Conservation (phyloP, 345 rosid species). For the Noccaea caerulescens region DNA sequence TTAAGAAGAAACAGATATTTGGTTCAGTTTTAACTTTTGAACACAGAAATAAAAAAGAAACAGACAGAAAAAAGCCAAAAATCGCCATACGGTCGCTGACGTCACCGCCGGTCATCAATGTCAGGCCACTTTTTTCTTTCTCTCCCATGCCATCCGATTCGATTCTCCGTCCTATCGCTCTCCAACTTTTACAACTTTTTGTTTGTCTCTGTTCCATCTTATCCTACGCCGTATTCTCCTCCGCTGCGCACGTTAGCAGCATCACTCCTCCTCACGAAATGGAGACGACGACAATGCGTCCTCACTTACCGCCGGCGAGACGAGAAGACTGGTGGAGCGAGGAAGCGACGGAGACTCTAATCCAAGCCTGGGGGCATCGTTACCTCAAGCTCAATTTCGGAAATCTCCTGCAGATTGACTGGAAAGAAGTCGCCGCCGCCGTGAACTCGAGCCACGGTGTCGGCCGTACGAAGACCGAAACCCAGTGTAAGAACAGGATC, state of each 20-base stretch:
- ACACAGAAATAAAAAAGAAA: background rate
- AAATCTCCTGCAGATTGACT: slow-evolving; percentile 77
- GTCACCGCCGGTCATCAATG: slow-evolving; percentile 21
- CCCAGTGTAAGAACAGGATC: slow-evolving; percentile 75
- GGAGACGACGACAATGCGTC: slow-evolving; percentile 33
- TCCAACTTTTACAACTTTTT: background rate
- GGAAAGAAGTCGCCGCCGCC: slow-evolving; percentile 75
- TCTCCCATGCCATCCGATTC: background rate
- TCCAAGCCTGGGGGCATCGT: slow-evolving; percentile 87
- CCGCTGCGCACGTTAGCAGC: slow-evolving; percentile 9
- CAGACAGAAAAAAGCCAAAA: background rate
- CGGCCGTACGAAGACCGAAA: slow-evolving; percentile 58
- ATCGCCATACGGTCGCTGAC: slow-evolving; percentile 18
- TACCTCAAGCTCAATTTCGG: slow-evolving; percentile 71
- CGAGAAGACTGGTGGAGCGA: slow-evolving; percentile 98
- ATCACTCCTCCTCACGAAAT: slow-evolving; percentile 17
- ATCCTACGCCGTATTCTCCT: background rate
- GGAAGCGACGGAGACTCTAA: slow-evolving; percentile 69
- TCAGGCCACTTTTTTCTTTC: background rate
- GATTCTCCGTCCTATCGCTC: background rate
- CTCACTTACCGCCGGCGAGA: slow-evolving; percentile 36
- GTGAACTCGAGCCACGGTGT: slow-evolving; percentile 58
- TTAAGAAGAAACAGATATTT: background rate
- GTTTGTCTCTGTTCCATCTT: background rate
- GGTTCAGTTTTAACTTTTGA: background rate